Base-by-base conservation (phyloP, 1,139 yeast genomes). In the Entelexis sorbosivorans region DNA sequence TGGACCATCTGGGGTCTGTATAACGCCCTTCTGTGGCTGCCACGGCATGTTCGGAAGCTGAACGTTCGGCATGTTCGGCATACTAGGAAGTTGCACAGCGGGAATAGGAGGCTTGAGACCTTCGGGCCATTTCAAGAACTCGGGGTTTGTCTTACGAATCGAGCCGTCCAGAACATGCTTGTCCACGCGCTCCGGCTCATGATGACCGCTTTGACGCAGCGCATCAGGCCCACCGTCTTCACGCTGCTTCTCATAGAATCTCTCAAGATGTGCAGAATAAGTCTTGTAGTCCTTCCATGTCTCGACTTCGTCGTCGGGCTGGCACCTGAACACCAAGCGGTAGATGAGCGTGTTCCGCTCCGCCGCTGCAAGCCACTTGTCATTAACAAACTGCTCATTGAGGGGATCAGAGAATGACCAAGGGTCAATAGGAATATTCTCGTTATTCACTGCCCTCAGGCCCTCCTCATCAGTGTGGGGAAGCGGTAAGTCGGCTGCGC, bases 261-360 rank as follows among this genome's bases (percentile, higher is more conserved):
- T 58, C 52, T 67, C 66, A 34, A 63, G 65, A 52, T 62, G 65
- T 11, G 63, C 61, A 40, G 59, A 74, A 64, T 73, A 85, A 36
- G 75, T 79, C 64, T 86, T 88, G 65, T 88, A 93, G 48, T 87
- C 95, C 53, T 77, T 77, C 99, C 99, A 93, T 0, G 91, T 77
- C 22, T 74, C 73, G 14, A 91, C 97, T 16, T 77, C 73, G 64
- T 91, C 87, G 66, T 93, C 98, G 0, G 99, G 99, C 64, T 91
- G 97, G 58, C 88, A 80, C 58, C 89, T 91, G 74, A 93, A 93
- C 2, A 91, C 87, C 66, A 82, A 73, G 55, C 96, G 74, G 69
- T 77, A 93, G 8, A 91, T 70, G 55, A 78, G 75, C 0, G 97
- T 88, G 63, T 93, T 93, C 60, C 89, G 75, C 54, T 83, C 72